Evolutionary conservation across 2,329 filamentous ascomycete genomes (phyloP), one percentile per base, ranked within the genome.

Genomic region (Botrytis tulipae): DNA sequence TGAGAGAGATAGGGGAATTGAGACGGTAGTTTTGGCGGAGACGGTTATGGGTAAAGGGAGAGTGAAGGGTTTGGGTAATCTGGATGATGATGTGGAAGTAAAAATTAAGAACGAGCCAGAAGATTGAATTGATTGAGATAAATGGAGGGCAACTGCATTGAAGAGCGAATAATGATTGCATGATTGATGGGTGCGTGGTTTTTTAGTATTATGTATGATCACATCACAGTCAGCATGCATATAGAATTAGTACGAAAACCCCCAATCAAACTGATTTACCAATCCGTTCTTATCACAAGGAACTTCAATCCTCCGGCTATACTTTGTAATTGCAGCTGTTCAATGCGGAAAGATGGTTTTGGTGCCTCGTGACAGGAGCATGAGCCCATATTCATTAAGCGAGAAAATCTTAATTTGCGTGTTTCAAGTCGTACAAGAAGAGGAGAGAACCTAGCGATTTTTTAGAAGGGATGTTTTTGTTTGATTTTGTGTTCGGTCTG

Each of bases 21-120:
- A 98, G 84, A 98, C 95, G 6, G 89, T 98, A 1, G 86, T 96
- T 10, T 82, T 90, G 69, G 94, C 95, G 0, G 70, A 77, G 29
- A 76, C 79, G 57, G 74, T 79, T 48, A 75, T 76, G 57, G 77
- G 76, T 42, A 76, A 75, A 25, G 63, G 80, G 68, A 80, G 80
- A 12, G 74, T 79, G 42, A 76, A 79, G 62, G 79, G 80, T n/a
- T 76, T 73, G 69, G 73, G 77, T 60, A 79, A 80, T 37, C 75
- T 73, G 18, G 75, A 76, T 66, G 76, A 71, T 14, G 75, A 77
- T 60, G 71, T 63, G n/a, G 74, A 79, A 54, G 74, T 79, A 29
- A 57, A 62, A 25, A 75, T 82, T 37, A 82, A 82, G 68, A 74
- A 78, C 42, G 81, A 82, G 61, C 78, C 78, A 7, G 73, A 61